Evolutionary conservation across 129 eudicot genomes (phyloP), one percentile per base, ranked within the genome.

Genomic region (Artemisia annua): DNA sequence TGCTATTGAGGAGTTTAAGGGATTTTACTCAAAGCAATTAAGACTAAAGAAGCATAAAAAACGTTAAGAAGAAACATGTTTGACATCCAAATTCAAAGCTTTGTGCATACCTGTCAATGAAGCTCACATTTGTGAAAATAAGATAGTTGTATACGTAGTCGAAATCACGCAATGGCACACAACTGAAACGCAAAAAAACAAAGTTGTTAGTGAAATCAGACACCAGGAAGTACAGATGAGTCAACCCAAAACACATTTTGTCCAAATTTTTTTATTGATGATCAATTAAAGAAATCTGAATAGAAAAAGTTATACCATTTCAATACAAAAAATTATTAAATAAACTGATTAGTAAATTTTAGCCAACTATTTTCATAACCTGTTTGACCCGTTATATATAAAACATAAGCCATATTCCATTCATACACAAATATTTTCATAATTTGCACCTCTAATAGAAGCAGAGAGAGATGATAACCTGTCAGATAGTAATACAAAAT

Each of bases 401-500:
- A 63, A 15, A 39, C 58, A 2, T 24, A 57, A 44, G 46, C 49
- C 14, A 15, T 15, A 17, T 18, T 28, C 28, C 1, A 8, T 60
- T 24, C 63, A 57, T 50, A 69, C 32, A 46, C 26, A 14, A n/a
- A 17, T 3, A 50, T 49, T 22, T 17, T 19, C 22, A 43, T 15
- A 64, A 15, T 16, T 15, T 0, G 3, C 9, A 61, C 19, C 48
- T 61, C 19, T 7, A 61, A 2, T 13, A 26, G 13, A 12, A 61
- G 32, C 44, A 30, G 44, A 35, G 69, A n/a, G 51, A 9, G 74
- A 32, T 16, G 10, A 14, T 2, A 54, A 90, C 99, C 97, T 95
- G 74, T 95, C 99, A 4, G 99, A 95, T 70, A 91, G 97, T 77
- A 91, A 79, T 17, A 91, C 96, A 86, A 91, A 91, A 48, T 88